Evolutionary conservation across 2,329 filamentous ascomycete genomes (phyloP).

Genomic region (Epicoccum nigrum): DNA sequence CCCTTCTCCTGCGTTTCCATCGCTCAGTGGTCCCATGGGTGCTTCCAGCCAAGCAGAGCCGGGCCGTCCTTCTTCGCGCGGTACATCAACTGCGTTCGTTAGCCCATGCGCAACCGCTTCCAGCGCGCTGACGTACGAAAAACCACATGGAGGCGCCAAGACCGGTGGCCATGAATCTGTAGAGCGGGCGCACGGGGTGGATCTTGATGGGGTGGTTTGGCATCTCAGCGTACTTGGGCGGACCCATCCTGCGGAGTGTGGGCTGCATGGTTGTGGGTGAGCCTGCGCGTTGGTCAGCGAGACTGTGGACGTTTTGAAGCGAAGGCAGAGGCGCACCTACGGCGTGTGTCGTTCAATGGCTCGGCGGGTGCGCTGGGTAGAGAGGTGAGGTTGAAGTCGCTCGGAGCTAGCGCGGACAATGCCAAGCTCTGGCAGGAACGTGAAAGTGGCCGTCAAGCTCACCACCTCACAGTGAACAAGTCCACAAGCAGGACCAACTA

Average conservation of each 20-base stretch:
- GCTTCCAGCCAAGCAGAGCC: slow-evolving; percentile 88
- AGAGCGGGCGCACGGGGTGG: slow-evolving; percentile 70
- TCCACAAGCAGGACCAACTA: no score
- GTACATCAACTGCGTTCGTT: slow-evolving; percentile 78
- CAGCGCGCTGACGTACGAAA: slow-evolving; percentile 69
- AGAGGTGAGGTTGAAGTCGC: slow-evolving; percentile 35
- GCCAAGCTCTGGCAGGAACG: slow-evolving; percentile 27
- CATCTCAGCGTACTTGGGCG: slow-evolving; percentile 47
- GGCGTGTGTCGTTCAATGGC: slow-evolving; percentile 40
- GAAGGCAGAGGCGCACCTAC: slow-evolving; percentile 27
- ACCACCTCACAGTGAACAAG: no score
- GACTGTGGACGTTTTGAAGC: background rate
- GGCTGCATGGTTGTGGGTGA: slow-evolving; percentile 35
- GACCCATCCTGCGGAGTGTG: slow-evolving; percentile 41
- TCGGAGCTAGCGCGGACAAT: slow-evolving; percentile 23
- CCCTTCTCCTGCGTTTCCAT: background rate
- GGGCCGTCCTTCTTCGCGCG: slow-evolving; percentile 95
- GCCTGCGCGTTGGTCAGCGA: slow-evolving; percentile 25
- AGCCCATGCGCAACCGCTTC: slow-evolving; percentile 18
- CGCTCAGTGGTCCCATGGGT: slow-evolving; percentile 60
- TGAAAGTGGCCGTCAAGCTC: no score
- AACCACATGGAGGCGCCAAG: slow-evolving; percentile 99
- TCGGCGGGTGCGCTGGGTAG: slow-evolving; percentile 25
- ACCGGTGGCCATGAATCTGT: slow-evolving; percentile 84
- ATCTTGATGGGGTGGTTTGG: slow-evolving; percentile 62